Conservation (phyloP, 2,329 filamentous ascomycete species). For the Akanthomyces lecanii region DNA sequence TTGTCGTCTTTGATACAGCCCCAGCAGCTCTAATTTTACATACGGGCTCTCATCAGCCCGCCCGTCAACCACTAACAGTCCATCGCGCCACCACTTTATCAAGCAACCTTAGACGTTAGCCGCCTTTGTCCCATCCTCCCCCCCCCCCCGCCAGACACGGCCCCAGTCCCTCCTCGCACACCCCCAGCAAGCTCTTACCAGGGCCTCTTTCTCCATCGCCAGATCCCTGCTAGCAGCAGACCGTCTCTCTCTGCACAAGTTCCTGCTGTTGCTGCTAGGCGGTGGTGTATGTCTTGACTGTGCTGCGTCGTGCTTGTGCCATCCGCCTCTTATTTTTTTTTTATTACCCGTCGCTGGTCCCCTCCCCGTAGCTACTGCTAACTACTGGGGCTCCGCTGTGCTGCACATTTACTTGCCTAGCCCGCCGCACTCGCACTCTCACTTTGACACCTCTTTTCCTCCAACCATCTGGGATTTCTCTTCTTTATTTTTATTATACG, state of each 20-base stretch:
- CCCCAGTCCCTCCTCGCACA: conserved; percentile 2
- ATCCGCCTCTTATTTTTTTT: background rate
- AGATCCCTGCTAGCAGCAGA: conserved; percentile 11
- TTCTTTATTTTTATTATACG: background rate
- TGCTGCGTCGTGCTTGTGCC: conserved; percentile 12
- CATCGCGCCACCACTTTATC: conserved; percentile 32
- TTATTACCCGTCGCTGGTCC: background rate
- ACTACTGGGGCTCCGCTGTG: background rate
- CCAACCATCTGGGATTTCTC: background rate
- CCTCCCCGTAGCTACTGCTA: background rate
- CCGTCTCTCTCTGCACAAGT: conserved; percentile 6
- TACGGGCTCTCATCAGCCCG: conserved; percentile 29
- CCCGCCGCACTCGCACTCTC: conserved; percentile 10
- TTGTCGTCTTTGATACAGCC: background rate
- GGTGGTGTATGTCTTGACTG: conserved; percentile 3
- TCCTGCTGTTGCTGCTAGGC: conserved; percentile 1
- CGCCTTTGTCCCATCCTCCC: conserved; percentile 29
- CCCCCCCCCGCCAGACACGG: conserved; percentile 18
- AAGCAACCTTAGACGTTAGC: conserved; percentile 37
- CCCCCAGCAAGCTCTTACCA: conserved; percentile 9
- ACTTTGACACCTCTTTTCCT: background rate
- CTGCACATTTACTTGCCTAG: conserved; percentile 8
- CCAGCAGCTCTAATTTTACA: conserved; percentile 38
- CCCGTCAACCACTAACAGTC: conserved; percentile 40
- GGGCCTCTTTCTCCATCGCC: conserved; percentile 11